Evolutionary conservation across 1,139 yeast species (phyloP).

Genomic region (Meyerozyma guilliermondii): DNA sequence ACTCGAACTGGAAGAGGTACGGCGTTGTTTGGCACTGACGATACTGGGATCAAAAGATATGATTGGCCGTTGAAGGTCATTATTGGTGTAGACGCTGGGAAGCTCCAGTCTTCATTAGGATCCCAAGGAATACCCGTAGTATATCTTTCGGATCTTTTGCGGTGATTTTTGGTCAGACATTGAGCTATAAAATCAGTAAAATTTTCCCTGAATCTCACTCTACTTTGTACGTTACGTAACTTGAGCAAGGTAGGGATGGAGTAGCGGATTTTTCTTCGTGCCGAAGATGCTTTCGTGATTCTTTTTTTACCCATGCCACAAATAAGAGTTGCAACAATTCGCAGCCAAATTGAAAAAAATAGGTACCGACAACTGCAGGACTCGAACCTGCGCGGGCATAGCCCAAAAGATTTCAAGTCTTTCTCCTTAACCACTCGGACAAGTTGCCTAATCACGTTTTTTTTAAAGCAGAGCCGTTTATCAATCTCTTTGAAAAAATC

Average conservation of each 20-base stretch:
- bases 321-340: not conserved
- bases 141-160: too few relatives aligned
- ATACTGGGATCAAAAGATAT: not conserved
- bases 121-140: too few relatives aligned
- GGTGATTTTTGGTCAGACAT: not conserved
- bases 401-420: slow-evolving; percentile 57
- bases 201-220: not conserved
- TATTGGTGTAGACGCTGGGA: not conserved
- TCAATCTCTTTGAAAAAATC: not conserved
- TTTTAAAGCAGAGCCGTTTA: not conserved
- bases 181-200: not conserved
- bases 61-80: not conserved
- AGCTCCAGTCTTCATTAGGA: too few relatives aligned
- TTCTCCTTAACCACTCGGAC: slow-evolving; percentile 58
- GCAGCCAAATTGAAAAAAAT: slow-evolving; percentile 9
- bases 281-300: not conserved
- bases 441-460: slow-evolving; percentile 31
- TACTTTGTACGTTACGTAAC: not conserved
- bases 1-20: not conserved
- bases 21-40: not conserved
- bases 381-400: slow-evolving; percentile 58
- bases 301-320: not conserved
- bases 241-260: not conserved
- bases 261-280: not conserved
- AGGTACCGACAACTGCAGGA: slow-evolving; percentile 51